A percentile compares a stretch with the other conserved stretches of the same genome.
Evolutionary conservation across 1,284 basidiomycete genomes (phyloP).

Genomic region (Phaffia rhodozyma): DNA sequence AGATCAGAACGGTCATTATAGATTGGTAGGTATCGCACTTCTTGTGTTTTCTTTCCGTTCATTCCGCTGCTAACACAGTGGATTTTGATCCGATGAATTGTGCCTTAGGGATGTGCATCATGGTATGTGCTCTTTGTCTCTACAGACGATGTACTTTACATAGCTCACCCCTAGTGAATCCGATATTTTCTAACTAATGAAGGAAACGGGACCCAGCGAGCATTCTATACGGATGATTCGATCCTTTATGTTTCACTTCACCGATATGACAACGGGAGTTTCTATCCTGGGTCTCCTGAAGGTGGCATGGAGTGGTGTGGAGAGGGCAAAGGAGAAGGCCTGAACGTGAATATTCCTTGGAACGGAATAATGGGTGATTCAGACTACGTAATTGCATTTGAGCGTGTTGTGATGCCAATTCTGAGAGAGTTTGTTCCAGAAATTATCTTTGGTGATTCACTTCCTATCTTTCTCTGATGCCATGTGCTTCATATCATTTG

Average conservation of each 20-base stretch:
- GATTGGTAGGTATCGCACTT: constrained; percentile 51
- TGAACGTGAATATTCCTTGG: constrained; percentile 97
- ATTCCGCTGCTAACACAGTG: neutral
- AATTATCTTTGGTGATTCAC: constrained; percentile 76
- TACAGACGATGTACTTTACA: neutral
- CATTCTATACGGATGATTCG: constrained; percentile 80
- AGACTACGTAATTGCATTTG: constrained; percentile 94
- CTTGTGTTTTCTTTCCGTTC: neutral
- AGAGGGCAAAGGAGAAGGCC: constrained; percentile 62
- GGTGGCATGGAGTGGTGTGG: constrained; percentile 78
- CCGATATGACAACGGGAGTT: constrained; percentile 78
- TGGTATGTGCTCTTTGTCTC: constrained; percentile 41
- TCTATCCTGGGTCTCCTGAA: constrained; percentile 86
- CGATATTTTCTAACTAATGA: constrained; percentile 18
- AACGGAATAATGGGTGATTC: constrained; percentile 77
- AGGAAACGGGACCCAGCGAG: constrained; percentile 94
- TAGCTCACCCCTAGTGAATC: neutral
- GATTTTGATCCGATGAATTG: constrained; percentile 3
- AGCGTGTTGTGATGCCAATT: constrained; percentile 91
- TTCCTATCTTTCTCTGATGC: neutral
- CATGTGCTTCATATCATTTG: neutral
- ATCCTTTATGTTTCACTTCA: constrained; percentile 96
- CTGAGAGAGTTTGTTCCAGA: constrained; percentile 93
- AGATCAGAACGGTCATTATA: constrained; percentile 29
- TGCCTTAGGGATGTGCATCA: constrained; percentile 85